Evolutionary conservation across 148 eudicot species (phyloP).

Genomic region (Euryodendron excelsum): DNA sequence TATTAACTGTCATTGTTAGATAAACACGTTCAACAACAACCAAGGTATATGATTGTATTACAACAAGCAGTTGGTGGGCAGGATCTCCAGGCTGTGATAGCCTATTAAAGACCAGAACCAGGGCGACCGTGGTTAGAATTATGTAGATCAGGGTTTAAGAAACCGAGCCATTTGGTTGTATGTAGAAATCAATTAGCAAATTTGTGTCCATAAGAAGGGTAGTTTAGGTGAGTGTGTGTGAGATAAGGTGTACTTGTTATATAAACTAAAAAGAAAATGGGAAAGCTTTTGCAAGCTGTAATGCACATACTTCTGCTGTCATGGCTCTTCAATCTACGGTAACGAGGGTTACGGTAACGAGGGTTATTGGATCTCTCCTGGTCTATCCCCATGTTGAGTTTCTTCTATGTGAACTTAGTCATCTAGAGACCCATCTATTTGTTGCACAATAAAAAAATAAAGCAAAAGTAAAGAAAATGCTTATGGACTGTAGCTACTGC

Average conservation of each 20-base stretch:
- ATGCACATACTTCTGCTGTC: background rate
- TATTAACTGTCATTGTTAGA: background rate
- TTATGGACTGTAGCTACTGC: background rate
- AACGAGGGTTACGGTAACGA: background rate
- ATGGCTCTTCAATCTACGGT: background rate
- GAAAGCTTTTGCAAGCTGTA: background rate
- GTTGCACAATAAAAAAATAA: background rate
- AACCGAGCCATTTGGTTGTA: background rate
- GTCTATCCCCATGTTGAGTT: background rate
- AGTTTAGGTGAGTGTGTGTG: background rate
- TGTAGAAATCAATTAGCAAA: background rate
- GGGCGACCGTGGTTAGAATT: background rate
- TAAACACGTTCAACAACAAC: background rate
- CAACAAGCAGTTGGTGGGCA: background rate
- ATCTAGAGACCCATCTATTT: background rate
- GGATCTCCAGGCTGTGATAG: background rate
- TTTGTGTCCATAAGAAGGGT: too few species aligned
- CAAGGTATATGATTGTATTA: background rate
- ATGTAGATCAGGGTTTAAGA: conserved; percentile 1
- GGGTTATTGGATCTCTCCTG: background rate
- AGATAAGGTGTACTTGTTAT: background rate
- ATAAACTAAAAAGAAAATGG: background rate
- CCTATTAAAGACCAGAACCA: background rate
- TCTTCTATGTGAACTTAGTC: background rate
- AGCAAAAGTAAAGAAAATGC: background rate